Conservation (phyloP, 331 rosid genomes). For the Ulmus americana region DNA sequence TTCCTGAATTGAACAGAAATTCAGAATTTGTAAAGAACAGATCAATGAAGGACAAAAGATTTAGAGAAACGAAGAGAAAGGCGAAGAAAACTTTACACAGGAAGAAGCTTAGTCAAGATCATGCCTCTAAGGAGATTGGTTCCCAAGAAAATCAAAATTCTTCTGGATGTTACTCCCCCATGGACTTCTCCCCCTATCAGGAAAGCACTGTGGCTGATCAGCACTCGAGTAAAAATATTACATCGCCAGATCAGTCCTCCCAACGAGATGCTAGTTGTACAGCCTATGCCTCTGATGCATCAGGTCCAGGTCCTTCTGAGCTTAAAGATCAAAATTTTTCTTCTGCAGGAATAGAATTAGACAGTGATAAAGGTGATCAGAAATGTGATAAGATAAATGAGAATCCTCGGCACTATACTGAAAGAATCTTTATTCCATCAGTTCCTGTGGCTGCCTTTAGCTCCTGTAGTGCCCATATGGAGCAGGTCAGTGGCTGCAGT, state of each 20-base stretch:
- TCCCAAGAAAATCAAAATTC: slow-evolving; percentile 43
- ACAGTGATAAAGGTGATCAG: slow-evolving; percentile 22
- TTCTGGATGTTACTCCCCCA: slow-evolving; percentile 60
- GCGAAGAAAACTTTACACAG: slow-evolving; percentile 40
- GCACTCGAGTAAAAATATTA: slow-evolving; percentile 30
- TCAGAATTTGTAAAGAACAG: slow-evolving; percentile 37
- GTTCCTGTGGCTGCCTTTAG: slow-evolving; percentile 32
- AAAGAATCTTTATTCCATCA: slow-evolving; percentile 21
- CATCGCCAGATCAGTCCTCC: slow-evolving; percentile 25
- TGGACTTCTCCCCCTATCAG: slow-evolving; percentile 86
- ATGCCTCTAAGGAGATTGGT: slow-evolving; percentile 37
- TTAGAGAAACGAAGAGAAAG: slow-evolving; percentile 45
- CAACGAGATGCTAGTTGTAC: slow-evolving; percentile 14
- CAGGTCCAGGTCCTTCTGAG: slow-evolving; percentile 29
- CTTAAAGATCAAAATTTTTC: slow-evolving; percentile 31
- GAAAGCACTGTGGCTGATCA: slow-evolving; percentile 43
- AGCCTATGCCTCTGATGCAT: slow-evolving; percentile 22
- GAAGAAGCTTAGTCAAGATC: slow-evolving; percentile 34
- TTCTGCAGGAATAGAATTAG: slow-evolving; percentile 24
- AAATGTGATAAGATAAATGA: slow-evolving; percentile 23
- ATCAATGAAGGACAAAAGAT: slow-evolving; percentile 46
- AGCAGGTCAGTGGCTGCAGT: slow-evolving; percentile 27
- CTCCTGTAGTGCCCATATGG: slow-evolving; percentile 31
- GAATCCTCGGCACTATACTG: slow-evolving; percentile 13
- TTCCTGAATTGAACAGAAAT: slow-evolving; percentile 38